phyloP scores from a whole-genome alignment of 805 yeast species.

The Cyberlindnera sargentensis region DNA sequence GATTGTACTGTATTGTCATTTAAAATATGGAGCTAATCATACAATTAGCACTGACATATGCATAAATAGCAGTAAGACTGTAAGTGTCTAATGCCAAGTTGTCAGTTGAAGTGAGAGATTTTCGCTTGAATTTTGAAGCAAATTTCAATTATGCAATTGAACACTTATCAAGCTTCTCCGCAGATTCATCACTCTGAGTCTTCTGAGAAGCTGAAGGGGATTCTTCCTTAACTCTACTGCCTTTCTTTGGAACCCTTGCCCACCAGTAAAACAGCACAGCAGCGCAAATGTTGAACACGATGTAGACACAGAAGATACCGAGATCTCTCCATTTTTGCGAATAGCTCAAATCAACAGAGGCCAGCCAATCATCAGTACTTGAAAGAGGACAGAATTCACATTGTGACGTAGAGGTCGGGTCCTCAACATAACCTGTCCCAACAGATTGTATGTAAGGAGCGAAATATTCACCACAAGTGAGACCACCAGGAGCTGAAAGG shows the following conservation, averaged over 20 bases:
- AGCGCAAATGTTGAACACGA: conserved; percentile 32
- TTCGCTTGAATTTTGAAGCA: too few relatives aligned
- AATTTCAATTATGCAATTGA: too few relatives aligned
- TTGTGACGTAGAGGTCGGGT: conserved; percentile 30
- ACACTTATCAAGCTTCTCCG: background rate
- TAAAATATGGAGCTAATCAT: too few relatives aligned
- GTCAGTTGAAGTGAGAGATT: too few relatives aligned
- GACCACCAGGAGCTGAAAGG: conserved; percentile 46
- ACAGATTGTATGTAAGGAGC: conserved; percentile 24
- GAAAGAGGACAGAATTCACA: conserved; percentile 58
- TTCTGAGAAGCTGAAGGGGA: conserved; percentile 24
- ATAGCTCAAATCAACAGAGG: conserved; percentile 31
- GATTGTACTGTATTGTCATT: too few relatives aligned
- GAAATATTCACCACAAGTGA: conserved; percentile 54
- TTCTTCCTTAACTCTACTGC: conserved; percentile 28
- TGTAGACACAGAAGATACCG: conserved; percentile 46
- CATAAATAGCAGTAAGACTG: too few relatives aligned
- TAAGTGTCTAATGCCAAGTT: too few relatives aligned
- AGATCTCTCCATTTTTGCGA: conserved; percentile 59
- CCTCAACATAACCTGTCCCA: conserved; percentile 22
- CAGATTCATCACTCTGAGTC: background rate
- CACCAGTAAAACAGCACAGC: conserved; percentile 44
- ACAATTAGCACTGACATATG: too few relatives aligned
- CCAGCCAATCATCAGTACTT: conserved; percentile 54
- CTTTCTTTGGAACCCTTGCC: conserved; percentile 69